These are phyloP conservation scores for Pseudogymnoascus sp. DNA, from an alignment of 2,329 filamentous ascomycete species.

Conservation along the genomic window DNA sequence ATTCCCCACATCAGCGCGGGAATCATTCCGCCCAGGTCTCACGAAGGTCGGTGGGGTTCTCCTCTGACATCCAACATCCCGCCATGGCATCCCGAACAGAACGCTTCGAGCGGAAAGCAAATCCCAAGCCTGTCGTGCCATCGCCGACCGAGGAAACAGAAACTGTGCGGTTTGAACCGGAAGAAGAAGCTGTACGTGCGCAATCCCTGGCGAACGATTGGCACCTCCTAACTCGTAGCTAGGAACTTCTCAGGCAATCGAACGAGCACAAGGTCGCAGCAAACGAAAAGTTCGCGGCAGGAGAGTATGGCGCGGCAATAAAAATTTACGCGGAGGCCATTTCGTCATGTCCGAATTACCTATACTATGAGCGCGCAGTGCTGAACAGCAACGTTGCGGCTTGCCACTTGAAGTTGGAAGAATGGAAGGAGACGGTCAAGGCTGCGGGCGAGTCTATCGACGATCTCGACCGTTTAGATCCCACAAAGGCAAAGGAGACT, in stretches of 20 bases:
- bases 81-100: constrained; percentile 26
- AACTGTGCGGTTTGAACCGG: constrained; percentile 30
- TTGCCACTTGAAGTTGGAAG: constrained; percentile 73
- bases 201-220: not conserved
- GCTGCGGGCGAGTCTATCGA: constrained; percentile 66
- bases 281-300: constrained; percentile 68
- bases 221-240: constrained; percentile 2
- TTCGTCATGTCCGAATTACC: constrained; percentile 68
- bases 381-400: constrained; percentile 83
- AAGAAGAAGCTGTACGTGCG: constrained; percentile 33
- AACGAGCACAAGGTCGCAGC: constrained; percentile 65
- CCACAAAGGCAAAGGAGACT: constrained; percentile 14
- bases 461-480: constrained; percentile 53
- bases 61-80: not conserved
- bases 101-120: constrained; percentile 24
- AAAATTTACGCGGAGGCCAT: constrained; percentile 75
- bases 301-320: constrained; percentile 68
- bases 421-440: constrained; percentile 77
- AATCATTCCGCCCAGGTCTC: not conserved
- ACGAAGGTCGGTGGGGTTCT: not conserved
- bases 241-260: constrained; percentile 64
- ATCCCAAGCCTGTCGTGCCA: constrained; percentile 9
- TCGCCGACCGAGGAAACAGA: constrained; percentile 19
- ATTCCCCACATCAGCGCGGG: not conserved
- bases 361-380: constrained; percentile 82